phyloP scores from a whole-genome alignment of 352 stramenopile species.

The Peronospora tabacina region DNA sequence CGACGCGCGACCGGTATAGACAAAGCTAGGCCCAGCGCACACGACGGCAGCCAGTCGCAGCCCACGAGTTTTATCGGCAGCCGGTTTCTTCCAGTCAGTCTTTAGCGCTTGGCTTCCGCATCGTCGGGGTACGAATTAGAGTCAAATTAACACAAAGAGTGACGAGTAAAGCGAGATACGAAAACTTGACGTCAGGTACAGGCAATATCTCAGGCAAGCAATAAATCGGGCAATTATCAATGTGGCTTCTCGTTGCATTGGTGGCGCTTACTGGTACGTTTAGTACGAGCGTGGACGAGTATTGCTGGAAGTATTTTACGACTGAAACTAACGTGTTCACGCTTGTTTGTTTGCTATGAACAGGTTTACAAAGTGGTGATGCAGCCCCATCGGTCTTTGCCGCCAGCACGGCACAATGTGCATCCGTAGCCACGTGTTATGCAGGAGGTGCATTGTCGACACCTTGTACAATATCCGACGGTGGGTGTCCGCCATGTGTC shows the following conservation, averaged over 20 bases:
- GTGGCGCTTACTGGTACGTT: conserved; percentile 11
- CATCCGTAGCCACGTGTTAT: conserved; percentile 25
- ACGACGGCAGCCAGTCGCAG: conserved; percentile 14
- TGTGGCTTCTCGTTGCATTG: conserved; percentile 15
- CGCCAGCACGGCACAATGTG: conserved; percentile 24
- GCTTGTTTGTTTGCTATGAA: not conserved
- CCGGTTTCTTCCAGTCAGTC: too few species aligned
- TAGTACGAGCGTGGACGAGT: not conserved
- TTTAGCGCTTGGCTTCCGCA: too few species aligned
- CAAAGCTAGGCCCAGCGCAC: conserved; percentile 12
- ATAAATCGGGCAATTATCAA: conserved; percentile 14
- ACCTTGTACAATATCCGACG: conserved; percentile 23
- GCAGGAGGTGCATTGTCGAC: conserved; percentile 19
- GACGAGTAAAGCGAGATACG: not conserved
- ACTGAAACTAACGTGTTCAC: not conserved
- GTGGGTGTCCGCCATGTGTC: conserved; percentile 28
- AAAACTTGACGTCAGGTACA: not conserved
- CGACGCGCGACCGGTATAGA: conserved; percentile 18
- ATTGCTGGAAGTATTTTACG: too few species aligned
- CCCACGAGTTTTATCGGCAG: conserved; percentile 8
- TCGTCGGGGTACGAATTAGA: too few species aligned
- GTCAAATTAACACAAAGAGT: not conserved
- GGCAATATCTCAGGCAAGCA: too few species aligned
- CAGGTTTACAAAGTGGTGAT: not conserved
- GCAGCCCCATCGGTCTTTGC: conserved; percentile 5